phyloP scores from a whole-genome alignment of 2,329 filamentous ascomycete genomes.

The Colletotrichum simmondsii region DNA sequence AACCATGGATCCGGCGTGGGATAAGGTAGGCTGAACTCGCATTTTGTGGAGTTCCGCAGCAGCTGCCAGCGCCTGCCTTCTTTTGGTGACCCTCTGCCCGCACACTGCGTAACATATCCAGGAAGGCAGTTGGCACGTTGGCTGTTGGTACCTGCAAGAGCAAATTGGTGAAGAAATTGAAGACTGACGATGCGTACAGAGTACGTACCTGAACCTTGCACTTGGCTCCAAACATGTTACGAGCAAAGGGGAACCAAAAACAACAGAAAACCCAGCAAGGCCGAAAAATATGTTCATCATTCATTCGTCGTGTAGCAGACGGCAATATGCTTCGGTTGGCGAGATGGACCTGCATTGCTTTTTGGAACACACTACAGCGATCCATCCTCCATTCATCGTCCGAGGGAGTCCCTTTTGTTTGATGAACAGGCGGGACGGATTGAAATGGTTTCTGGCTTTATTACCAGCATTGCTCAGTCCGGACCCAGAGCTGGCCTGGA shows the following conservation, averaged over 20 bases:
- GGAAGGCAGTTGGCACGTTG: neutral
- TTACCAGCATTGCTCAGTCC: constrained; percentile 5
- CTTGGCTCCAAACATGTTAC: neutral
- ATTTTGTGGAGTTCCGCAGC: neutral
- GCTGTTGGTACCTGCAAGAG: neutral
- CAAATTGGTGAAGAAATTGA: neutral
- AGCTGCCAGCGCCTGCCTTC: neutral
- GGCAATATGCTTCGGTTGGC: neutral
- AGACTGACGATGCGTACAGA: neutral
- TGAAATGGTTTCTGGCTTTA: neutral
- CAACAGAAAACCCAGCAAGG: neutral
- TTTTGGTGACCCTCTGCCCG: neutral
- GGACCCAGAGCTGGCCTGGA: neutral
- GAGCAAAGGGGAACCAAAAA: neutral
- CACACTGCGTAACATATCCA: neutral
- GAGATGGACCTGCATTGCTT: neutral
- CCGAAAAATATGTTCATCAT: neutral
- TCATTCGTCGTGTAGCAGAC: neutral
- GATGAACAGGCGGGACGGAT: neutral
- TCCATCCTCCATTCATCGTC: neutral
- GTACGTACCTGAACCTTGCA: neutral
- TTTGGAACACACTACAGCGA: neutral
- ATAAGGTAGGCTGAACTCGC: neutral
- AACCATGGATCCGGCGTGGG: neutral
- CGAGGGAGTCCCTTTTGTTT: neutral